Conservation (phyloP, 2,329 filamentous ascomycete species). For the Scedosporium boydii region DNA sequence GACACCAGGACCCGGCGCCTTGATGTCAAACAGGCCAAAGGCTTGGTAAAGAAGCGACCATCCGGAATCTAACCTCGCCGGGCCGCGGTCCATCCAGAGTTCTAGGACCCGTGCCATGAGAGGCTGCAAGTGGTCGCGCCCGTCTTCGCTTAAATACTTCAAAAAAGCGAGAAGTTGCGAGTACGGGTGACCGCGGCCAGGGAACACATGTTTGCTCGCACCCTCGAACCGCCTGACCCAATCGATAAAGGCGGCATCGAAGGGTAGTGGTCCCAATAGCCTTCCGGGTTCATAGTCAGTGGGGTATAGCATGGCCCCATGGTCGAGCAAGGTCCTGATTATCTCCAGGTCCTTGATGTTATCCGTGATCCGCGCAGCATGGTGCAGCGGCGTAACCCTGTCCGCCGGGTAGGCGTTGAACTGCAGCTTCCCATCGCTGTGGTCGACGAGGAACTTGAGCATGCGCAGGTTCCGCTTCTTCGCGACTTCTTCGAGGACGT, state of each 20-base stretch:
- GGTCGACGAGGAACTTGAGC: conserved; percentile 1
- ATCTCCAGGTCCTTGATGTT: not conserved
- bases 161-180: conserved; percentile 1
- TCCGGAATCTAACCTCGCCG: not conserved
- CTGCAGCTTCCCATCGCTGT: not conserved
- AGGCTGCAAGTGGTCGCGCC: not conserved
- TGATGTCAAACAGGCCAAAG: not conserved
- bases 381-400: not conserved
- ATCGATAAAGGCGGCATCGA: not conserved
- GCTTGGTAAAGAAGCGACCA: conserved; percentile 6
- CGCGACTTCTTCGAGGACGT: conserved; percentile 2
- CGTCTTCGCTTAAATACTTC: not conserved
- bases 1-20: not conserved
- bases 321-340: conserved; percentile 1
- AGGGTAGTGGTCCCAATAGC: not conserved
- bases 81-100: conserved; percentile 5
- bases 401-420: not conserved
- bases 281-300: not conserved
- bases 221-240: conserved; percentile 4
- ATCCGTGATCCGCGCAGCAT: conserved; percentile 2
- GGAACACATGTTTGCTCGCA: not conserved
- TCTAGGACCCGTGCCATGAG: not conserved
- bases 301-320: not conserved
- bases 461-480: not conserved
- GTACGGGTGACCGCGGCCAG: not conserved